These are phyloP conservation scores for Monilinia aucupariae DNA, from an alignment of 2,329 filamentous ascomycete species.

Conservation along the genomic window DNA sequence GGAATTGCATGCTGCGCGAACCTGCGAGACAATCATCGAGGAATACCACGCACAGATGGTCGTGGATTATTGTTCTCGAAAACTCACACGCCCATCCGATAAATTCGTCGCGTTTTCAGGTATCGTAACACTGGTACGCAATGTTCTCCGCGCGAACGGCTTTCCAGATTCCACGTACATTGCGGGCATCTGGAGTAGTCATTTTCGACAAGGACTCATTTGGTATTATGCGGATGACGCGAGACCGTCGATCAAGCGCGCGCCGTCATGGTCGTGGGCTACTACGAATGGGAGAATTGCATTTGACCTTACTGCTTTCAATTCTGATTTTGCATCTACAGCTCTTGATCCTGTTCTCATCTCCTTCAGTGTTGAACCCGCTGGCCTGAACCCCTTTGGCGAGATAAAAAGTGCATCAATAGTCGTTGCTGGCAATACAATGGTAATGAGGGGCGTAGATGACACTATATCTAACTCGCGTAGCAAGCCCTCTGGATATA, in stretches of 20 bases:
- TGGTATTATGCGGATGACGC: neutral
- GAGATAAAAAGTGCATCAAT: neutral
- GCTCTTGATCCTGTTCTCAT: neutral
- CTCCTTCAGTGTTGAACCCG: neutral
- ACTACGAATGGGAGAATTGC: neutral
- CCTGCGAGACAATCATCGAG: neutral
- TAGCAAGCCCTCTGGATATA: neutral
- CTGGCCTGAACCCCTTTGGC: neutral
- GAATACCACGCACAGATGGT: neutral
- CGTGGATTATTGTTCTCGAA: neutral
- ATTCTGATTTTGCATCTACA: neutral
- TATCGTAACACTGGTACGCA: neutral
- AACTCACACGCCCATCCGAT: neutral
- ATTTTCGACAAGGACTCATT: neutral
- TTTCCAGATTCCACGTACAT: neutral
- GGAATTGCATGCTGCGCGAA: neutral
- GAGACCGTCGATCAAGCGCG: neutral
- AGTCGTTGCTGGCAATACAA: neutral
- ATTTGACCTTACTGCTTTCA: neutral
- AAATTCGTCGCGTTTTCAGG: neutral
- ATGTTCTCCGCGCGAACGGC: neutral
- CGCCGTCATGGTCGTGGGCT: constrained; percentile 4
- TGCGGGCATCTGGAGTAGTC: neutral
- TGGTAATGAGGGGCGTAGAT: neutral
- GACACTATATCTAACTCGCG: neutral